Evolutionary conservation across 371 early-diverging fungal genomes (phyloP), one percentile per base, ranked within the genome.

Genomic region (Apophysomyces ossiformis): DNA sequence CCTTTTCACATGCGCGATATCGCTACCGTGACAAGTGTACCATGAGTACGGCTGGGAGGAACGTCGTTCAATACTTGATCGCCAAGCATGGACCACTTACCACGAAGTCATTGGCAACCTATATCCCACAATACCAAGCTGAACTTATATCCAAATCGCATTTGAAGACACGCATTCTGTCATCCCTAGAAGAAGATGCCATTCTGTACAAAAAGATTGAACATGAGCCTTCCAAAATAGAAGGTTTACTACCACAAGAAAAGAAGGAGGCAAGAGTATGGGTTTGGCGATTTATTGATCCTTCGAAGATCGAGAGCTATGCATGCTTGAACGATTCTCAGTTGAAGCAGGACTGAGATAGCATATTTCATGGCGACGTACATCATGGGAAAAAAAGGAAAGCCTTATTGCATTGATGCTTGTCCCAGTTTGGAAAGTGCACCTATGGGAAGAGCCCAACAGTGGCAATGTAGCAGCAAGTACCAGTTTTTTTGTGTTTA

Each of bases 31-130:
- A 50, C 54, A 9, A 47, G 16, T 21, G 0, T 0, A 18, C 54
- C 9, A 50, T 64, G 60, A 63, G 54, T n/a, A 16, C 61, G 13
- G 69, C 78, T 36, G 76, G 72, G 54, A 74, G 72, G 44, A 74
- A 72, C 46, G 64, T 79, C 43, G 56, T 79, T 35, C 74, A 79
- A 38, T 66, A 72, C 2, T 64, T 79, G 43, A n/a, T 79, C 57
- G 75, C 79, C 11, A 74, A 71, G 35, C 64, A 74, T 58, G 79
- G 79, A n/a, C 79, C 79, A 16, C 72, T 79, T 69, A 71, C 79
- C 18, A 79, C 69, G 50, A 72, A 76, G 18, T 18, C 57, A 0
- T 58, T 79, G 39, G 69, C 59, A 12, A 15, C 46, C 15, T 66
- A 18, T 45, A 68, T 79, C 5, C 74, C 74, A 32, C 50, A 65